Evolutionary conservation across 768 basidiomycete genomes (phyloP), one percentile per base, ranked within the genome.

Genomic region (Panaeolus papilionaceus): DNA sequence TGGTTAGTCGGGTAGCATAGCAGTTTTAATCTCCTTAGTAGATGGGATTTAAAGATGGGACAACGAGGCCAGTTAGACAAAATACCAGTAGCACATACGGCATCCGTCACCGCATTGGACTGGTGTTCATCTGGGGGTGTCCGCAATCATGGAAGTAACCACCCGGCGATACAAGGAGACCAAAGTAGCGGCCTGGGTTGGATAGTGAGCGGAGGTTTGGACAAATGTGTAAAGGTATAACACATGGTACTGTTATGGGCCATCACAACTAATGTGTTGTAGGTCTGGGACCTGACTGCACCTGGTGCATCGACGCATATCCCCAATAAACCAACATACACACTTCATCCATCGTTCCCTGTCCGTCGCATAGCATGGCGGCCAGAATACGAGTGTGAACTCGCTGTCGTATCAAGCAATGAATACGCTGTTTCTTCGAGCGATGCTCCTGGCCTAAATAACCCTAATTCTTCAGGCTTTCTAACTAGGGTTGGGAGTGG

Each of bases 41-140:
- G 92, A 68, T 94, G 93, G 92, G 93, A 95, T 72, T 79, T 94
- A 64, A 85, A 87, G 71, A 89, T 90, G 86, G 92, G 91, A 4
- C 90, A 91, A 70, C 86, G 88, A 6, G 91, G 92, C 4, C 84
- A 87, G 62, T 80, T 93, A 0, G 93, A 93, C 73, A 87, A 89
- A 23, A 79, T 94, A 20, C 85, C 88, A 6, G 86, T 93, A 6
- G 93, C 93, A 0, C 93, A 95, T 77, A 82, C 85, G 7, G 87
- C 88, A 0, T 84, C 92, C 7, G 87, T 95, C 11, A 87, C 92
- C 2, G 80, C 91, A 2, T 77, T 94, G 23, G 92, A 93, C 69
- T 95, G 93, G 93, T 85, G 85, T 49, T 78, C 79, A 38, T 75
- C 79, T 37, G 74, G 73, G 9, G 67, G 72, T 23, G 66, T 70